These are phyloP conservation scores for Phaeosphaeria sp. DNA, from an alignment of 2,329 filamentous ascomycete species.

Conservation along the genomic window DNA sequence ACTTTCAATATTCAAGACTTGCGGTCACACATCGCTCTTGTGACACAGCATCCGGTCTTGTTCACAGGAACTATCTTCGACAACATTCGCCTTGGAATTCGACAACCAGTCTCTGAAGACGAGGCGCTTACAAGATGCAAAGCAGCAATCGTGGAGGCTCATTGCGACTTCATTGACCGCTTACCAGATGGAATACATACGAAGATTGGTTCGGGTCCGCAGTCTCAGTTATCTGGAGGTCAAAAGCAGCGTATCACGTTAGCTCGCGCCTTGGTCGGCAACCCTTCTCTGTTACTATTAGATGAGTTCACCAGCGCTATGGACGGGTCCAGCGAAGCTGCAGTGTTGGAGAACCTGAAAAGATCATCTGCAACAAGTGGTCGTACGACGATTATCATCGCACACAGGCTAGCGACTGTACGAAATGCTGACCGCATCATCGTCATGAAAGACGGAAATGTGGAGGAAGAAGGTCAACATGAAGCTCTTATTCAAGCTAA, in stretches of 20 bases:
- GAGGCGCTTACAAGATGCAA: slow-evolving; percentile 55
- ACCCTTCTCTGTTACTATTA: slow-evolving; percentile 42
- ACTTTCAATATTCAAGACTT: slow-evolving; percentile 39
- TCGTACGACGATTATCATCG: slow-evolving; percentile 47
- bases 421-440: slow-evolving; percentile 46
- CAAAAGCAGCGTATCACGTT: slow-evolving; percentile 49
- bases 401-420: slow-evolving; percentile 46
- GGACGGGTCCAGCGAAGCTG: slow-evolving; percentile 37
- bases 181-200: slow-evolving; percentile 46
- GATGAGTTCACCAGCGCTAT: slow-evolving; percentile 48
- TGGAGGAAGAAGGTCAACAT: slow-evolving; percentile 41
- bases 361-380: slow-evolving; percentile 32
- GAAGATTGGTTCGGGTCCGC: slow-evolving; percentile 39
- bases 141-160: slow-evolving; percentile 62
- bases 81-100: slow-evolving; percentile 44
- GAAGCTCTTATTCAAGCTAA: slow-evolving; percentile 34
- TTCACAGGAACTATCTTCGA: slow-evolving; percentile 46
- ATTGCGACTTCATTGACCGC: slow-evolving; percentile 50
- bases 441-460: slow-evolving; percentile 42
- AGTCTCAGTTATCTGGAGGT: slow-evolving; percentile 45
- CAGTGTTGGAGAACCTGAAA: slow-evolving; percentile 41
- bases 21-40: slow-evolving; percentile 41
- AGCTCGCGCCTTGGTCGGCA: slow-evolving; percentile 43
- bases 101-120: slow-evolving; percentile 28
- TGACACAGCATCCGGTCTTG: slow-evolving; percentile 41